Percentiles rank a stretch among this genome's conserved stretches.
phyloP scores from a whole-genome alignment of 169 alveolate genomes.

The Ichthyophthirius multifiliis region DNA sequence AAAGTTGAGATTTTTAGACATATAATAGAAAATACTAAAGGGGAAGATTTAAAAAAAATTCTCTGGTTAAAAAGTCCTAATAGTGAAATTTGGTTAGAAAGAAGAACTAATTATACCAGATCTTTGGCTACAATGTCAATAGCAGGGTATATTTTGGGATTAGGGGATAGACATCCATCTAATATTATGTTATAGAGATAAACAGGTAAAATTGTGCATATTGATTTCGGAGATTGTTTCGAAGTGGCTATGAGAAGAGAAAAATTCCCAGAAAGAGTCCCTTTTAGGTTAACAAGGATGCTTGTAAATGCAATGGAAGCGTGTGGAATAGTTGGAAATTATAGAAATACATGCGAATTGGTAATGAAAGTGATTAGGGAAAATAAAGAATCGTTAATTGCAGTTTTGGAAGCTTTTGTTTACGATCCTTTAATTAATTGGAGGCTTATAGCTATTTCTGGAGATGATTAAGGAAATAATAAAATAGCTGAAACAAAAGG shows the following conservation, averaged over 20 bases:
- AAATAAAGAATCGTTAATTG: constrained; percentile 84
- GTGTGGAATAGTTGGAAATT: constrained; percentile 72
- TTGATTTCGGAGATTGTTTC: constrained; percentile 97
- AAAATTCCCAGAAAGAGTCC: constrained; percentile 96
- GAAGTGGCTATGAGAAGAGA: constrained; percentile 95
- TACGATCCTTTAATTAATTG: constrained; percentile 95
- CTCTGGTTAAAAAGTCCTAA: constrained; percentile 86
- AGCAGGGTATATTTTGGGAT: constrained; percentile 96
- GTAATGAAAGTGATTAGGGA: constrained; percentile 82
- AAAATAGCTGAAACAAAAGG: constrained; percentile 50
- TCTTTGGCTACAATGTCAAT: constrained; percentile 95
- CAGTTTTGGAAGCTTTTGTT: constrained; percentile 92
- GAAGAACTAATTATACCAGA: constrained; percentile 88
- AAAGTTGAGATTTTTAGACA: constrained; percentile 84
- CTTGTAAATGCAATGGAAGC: constrained; percentile 94
- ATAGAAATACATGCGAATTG: constrained; percentile 82
- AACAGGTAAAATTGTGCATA: constrained; percentile 92
- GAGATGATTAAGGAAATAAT: constrained; percentile 53
- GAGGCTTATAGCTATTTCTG: constrained; percentile 74
- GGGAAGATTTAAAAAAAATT: constrained; percentile 46
- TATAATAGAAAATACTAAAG: constrained; percentile 73
- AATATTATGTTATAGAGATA: constrained; percentile 92
- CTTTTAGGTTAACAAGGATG: constrained; percentile 97
- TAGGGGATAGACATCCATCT: constrained; percentile 98
- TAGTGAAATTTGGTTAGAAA: constrained; percentile 90